Evolutionary conservation across 1,284 basidiomycete genomes (phyloP), one percentile per base, ranked within the genome.

Genomic region (Melampsora americana): DNA sequence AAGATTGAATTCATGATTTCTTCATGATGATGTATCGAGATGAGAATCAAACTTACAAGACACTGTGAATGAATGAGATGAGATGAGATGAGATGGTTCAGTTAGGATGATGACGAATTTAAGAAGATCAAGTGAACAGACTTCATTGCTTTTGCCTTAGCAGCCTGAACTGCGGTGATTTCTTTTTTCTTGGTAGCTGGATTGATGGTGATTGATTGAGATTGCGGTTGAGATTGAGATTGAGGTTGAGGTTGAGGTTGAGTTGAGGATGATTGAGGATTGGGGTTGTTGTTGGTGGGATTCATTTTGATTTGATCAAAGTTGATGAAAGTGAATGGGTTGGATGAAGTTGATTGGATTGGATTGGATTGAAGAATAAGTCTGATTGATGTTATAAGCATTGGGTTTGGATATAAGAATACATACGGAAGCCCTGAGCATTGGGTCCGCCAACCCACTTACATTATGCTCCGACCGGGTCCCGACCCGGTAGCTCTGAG

Each of bases 61-160:
- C 70, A 73, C 70, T 73, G 48, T n/a, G 11, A 32, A 39, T 14
- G 5, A 32, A 32, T 26, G 20, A 23, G 9, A 18, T 23, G 14
- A 7, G 28, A 30, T 28, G 14, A 60, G n/a, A 71, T n/a, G 16
- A 48, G 6, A 39, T 42, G 12, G 11, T 42, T 14, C 14, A 28
- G 28, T 23, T 9, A 23, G 53, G 9, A 23, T 59, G 23, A 59
- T 28, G 53, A 6, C 53, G n/a, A 16, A 28, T 28, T 12, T 11
- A 59, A 23, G 44, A 60, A 18, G 5, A 59, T 46, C 20, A 30
- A 5, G 50, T 44, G 6, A 2, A 73, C 70, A 39, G 12, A 73
- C 70, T 73, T 73, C 70, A 73, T 73, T 48, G 70, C 70, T 39
- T 73, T 73, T 20, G 70, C 70, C 32, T 73, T 73, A 12, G 70